A percentile compares a stretch with the other conserved stretches of the same genome.
Conservation (phyloP, 352 stramenopile species). For the Globisporangium takayamanum region DNA sequence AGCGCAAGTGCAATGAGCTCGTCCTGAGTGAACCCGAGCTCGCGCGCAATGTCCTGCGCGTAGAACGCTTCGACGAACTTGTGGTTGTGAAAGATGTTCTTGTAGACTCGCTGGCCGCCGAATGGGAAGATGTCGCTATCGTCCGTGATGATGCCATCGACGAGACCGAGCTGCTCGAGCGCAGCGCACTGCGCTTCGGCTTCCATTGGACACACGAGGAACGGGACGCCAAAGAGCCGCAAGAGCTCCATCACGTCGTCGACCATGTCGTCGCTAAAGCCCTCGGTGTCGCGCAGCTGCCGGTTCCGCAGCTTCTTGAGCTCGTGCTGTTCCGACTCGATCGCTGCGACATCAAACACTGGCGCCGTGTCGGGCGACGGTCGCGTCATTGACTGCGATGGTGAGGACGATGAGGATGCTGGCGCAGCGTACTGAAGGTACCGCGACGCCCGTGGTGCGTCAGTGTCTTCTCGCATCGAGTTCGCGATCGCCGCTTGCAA, state of each 20-base stretch:
- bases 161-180: slow-evolving; percentile 93
- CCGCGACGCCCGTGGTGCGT: slow-evolving; percentile 16
- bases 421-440: slow-evolving; percentile 42
- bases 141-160: slow-evolving; percentile 98
- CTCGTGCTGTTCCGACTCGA: slow-evolving; percentile 58
- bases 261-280: slow-evolving; percentile 97
- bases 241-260: slow-evolving; percentile 95
- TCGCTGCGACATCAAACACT: slow-evolving; percentile 22
- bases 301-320: slow-evolving; percentile 74
- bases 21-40: slow-evolving; percentile 90
- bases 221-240: slow-evolving; percentile 97
- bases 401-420: not conserved
- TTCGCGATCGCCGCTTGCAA: slow-evolving; percentile 26
- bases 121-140: slow-evolving; percentile 95
- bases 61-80: slow-evolving; percentile 99
- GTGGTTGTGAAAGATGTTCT: slow-evolving; percentile 99
- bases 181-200: slow-evolving; percentile 97
- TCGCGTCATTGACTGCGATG: not conserved
- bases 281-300: slow-evolving; percentile 88
- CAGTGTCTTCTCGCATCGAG: slow-evolving; percentile 25
- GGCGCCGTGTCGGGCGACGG: slow-evolving; percentile 4
- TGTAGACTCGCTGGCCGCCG: slow-evolving; percentile 93
- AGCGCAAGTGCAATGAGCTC: slow-evolving; percentile 90
- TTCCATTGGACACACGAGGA: slow-evolving; percentile 98
- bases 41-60: slow-evolving; percentile 87